Evolutionary conservation across 1,284 basidiomycete genomes (phyloP).

Genomic region (Coniophora puteana): DNA sequence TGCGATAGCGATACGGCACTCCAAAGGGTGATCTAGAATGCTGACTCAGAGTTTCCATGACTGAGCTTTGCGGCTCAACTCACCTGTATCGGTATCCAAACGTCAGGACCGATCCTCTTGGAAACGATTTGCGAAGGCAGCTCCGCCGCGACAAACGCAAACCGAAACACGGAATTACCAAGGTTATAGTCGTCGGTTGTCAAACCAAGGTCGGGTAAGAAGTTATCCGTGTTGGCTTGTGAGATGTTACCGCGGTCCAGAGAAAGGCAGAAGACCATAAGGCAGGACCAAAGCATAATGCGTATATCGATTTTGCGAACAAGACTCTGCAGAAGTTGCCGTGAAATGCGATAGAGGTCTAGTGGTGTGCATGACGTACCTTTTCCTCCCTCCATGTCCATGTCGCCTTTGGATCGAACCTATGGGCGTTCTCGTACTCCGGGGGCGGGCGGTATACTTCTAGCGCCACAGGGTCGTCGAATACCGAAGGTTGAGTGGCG

Average conservation of each 20-base stretch:
- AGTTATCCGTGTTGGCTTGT: constrained; percentile 56
- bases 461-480: constrained; percentile 50
- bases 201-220: constrained; percentile 47
- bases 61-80: constrained; percentile 12
- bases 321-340: constrained; percentile 32
- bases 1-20: constrained; percentile 57
- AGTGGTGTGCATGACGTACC: constrained; percentile 26
- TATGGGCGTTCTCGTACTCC: constrained; percentile 57
- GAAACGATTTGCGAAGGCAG: constrained; percentile 71
- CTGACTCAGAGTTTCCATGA: constrained; percentile 8
- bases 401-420: constrained; percentile 62
- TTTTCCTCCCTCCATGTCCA: constrained; percentile 74
- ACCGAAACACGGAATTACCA: constrained; percentile 55
- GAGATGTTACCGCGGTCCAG: constrained; percentile 56
- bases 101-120: constrained; percentile 66
- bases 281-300: constrained; percentile 61
- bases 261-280: constrained; percentile 64
- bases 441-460: constrained; percentile 53
- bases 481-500: constrained; percentile 58
- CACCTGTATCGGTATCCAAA: constrained; percentile 70
- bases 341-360: neutral
- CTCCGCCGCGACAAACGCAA: constrained; percentile 59
- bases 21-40: constrained; percentile 56
- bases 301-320: constrained; percentile 59
- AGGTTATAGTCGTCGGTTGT: constrained; percentile 61